Evolutionary conservation across 2,329 filamentous ascomycete species (phyloP), one percentile per base, ranked within the genome.

Genomic region (Metarhizium brunneum): DNA sequence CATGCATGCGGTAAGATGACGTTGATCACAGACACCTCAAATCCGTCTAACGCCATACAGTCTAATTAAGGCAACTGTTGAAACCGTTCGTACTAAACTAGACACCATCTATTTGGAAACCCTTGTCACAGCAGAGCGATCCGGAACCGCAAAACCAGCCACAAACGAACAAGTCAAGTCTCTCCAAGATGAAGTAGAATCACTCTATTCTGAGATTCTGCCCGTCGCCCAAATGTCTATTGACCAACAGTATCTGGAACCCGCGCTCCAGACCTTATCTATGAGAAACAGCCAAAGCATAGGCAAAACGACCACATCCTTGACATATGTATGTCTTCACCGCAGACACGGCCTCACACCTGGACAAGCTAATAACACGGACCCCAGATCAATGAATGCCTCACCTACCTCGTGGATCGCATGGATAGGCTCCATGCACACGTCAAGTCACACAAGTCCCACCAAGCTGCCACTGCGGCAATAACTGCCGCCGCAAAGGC

Each of bases 221-320:
- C 82, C 85, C 0, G 83, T 90, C 2, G 81, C 85, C 6, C 82
- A 87, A 59, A 89, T 90, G 82, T 82, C 85, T 0, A 76, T 85
- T 1, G 84, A 88, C 60, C 81, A 86, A 61, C 83, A 87, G 64
- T 79, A 85, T 60, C 73, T 86, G 5, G 78, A 82, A 57, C 85
- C 86, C 0, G 81, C 85, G 1, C 69, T 82, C 6, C 69, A 71
- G 55, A 69, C 73, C 0, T 65, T 78, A 4, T 68, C 75, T 6
- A 67, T 71, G 2, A 74, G 70, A 55, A 75, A 73, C 52, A 72
- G 73, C 1, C 70, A 75, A 42, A 73, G 69, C 25, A 60, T 77
- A n/a, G 67, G 67, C 10, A 73, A 74, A 38, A 76, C 79, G 0
- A 69, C 72, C 0, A 70, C 71, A 5, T 78, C 79, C 2, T 62